Conservation (phyloP, 2,329 filamentous ascomycete genomes). For the Colletotrichum coccodes region DNA sequence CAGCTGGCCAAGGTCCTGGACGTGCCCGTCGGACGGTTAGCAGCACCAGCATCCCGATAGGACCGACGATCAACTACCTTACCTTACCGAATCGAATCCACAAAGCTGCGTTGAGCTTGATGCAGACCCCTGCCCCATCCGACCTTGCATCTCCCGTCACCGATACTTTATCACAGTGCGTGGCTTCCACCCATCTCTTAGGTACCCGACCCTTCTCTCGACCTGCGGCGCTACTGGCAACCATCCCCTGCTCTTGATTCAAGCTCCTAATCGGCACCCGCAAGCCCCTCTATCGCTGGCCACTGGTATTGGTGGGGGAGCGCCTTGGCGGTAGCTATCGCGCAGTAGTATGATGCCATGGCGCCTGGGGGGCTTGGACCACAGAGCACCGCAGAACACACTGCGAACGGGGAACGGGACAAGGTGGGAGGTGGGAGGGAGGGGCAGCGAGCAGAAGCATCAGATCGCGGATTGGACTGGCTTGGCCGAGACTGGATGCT, state of each 20-base stretch:
- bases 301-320: constrained; percentile 29
- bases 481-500: background rate
- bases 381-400: constrained; percentile 16
- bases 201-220: constrained; percentile 2
- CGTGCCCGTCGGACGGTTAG: constrained; percentile 17
- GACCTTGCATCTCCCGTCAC: constrained; percentile 16
- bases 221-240: background rate
- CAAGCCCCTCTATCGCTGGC: constrained; percentile 27
- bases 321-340: constrained; percentile 31
- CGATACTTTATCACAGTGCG: constrained; percentile 11
- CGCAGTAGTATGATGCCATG: constrained; percentile 34
- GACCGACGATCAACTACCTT: constrained; percentile 27
- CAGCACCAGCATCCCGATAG: constrained; percentile 27
- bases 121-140: constrained; percentile 32
- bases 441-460: constrained; percentile 23
- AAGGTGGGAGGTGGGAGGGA: constrained; percentile 16
- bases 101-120: constrained; percentile 30
- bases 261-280: constrained; percentile 31
- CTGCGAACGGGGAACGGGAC: constrained; percentile 7
- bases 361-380: constrained; percentile 26
- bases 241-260: constrained; percentile 22
- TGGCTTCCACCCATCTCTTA: background rate
- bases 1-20: constrained; percentile 27
- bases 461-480: constrained; percentile 26
- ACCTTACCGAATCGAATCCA: constrained; percentile 23